Base-by-base conservation (phyloP, 345 rosid species). In the Citrus unshiu region DNA sequence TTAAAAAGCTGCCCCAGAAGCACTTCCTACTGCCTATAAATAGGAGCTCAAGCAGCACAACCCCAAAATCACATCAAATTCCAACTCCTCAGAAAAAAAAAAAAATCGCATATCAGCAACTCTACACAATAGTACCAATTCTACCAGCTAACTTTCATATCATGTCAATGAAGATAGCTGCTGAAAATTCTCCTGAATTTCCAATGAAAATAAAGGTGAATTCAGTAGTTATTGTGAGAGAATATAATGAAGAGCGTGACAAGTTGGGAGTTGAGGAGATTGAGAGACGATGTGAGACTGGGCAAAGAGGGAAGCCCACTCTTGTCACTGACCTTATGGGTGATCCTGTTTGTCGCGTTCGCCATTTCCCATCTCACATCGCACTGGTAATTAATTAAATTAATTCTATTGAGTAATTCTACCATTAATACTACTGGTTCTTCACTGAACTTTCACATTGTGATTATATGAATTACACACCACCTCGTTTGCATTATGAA, bases 271-370 rank as follows among this genome's bases (percentile, higher is more conserved):
- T 88, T 83, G 98, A 93, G 83, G 89, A 87, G 68, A 68, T 93
- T 84, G 98, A 93, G 86, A 80, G 72, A 40, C 70, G 60, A 70
- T 93, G 94, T 74, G 94, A 90, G 68, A 79, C 89, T 35, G 94
- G 88, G 19, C 84, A 84, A 24, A 78, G 70, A 16, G 90, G 91
- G 35, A 84, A 89, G 83, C 86, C 89, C 65, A 77, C 87, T 7
- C 86, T 93, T 69, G 89, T 93, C 76, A 90, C 94, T 67, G 94
- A 91, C 83, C 90, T 90, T 66, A 66, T 91, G 76, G 98, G 95
- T 4, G 98, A 91, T 75, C 98, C 98, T 6, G 74, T 86, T 61
- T 79, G 94, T 76, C 90, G 98, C 21, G 84, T 93, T 74, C 94
- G 98, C 76, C 88, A 86, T 63, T 90, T 89, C 46, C 84, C 95